Conservation (phyloP, 176 grass and related monocot genomes). For the Phyllostachys edulis region DNA sequence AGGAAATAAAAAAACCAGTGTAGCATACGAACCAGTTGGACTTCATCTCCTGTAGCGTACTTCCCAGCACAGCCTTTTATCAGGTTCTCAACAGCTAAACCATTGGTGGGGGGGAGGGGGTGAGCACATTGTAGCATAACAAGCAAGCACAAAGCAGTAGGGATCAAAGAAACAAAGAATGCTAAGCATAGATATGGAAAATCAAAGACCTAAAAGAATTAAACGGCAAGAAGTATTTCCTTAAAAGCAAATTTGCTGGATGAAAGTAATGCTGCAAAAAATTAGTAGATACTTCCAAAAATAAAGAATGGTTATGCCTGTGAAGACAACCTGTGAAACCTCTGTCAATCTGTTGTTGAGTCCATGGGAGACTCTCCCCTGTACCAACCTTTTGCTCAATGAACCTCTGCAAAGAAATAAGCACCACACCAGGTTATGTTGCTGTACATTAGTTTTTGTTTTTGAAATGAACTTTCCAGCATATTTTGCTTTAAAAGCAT, state of each 20-base stretch:
- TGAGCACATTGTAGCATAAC: slow-evolving; percentile 9
- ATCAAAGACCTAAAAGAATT: not conserved
- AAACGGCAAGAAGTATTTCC: not conserved
- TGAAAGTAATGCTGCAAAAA: slow-evolving; percentile 10
- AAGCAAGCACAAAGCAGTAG: not conserved
- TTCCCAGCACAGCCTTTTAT: slow-evolving; percentile 62
- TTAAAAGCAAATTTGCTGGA: slow-evolving; percentile 1
- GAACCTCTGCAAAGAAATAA: slow-evolving; percentile 39
- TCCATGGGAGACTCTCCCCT: slow-evolving; percentile 38
- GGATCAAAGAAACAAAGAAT: not conserved
- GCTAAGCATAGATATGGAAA: not conserved
- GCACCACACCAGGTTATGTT: slow-evolving; percentile 1
- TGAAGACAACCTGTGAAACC: slow-evolving; percentile 51
- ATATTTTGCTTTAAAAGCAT: slow-evolving; percentile 14
- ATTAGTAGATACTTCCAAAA: not conserved
- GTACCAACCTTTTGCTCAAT: slow-evolving; percentile 49
- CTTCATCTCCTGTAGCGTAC: slow-evolving; percentile 77
- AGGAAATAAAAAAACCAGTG: not conserved
- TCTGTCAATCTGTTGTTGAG: slow-evolving; percentile 47
- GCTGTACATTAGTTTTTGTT: not conserved
- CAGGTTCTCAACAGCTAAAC: slow-evolving; percentile 68
- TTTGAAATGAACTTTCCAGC: slow-evolving; percentile 5
- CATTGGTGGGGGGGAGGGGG: not conserved
- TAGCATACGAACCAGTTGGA: slow-evolving; percentile 55
- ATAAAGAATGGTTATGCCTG: not conserved